Base-by-base conservation (phyloP, 352 stramenopile species). In the Phytophthora vignae region DNA sequence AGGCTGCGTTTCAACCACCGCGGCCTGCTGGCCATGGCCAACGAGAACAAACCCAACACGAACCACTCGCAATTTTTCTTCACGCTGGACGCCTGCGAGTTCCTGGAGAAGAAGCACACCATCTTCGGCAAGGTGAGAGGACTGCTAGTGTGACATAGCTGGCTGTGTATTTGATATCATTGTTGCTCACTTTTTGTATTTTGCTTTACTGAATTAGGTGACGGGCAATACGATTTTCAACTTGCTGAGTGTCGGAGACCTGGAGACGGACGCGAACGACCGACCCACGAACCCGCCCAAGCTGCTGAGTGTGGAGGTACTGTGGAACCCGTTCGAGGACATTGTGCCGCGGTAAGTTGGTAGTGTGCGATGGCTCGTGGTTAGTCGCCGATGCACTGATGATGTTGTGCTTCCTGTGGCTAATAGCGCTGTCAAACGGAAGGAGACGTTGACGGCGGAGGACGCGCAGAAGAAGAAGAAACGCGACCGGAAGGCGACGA, bases 181-280 rank as follows among this genome's bases (percentile, higher is more conserved):
- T 25, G 22, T 25, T 2, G 15, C 11, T 69, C 19, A 22, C 27
- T 22, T 40, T 59, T 17, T 40, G 49, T 59, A 25, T 25, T 25
- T 25, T 25, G 22, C 40, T 97, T 96, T 60, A n/a, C 56, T 38
- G 9, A 27, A 50, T 31, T 94, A 97, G 69, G 87, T 99, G 66
- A 94, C 86, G 4, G 98, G 97, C 22, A 97, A 98, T 76, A 99
- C 98, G 21, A 97, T 99, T 55, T 99, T 99, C 82, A 99, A 99
- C 80, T 78, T 99, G 22, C 69, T 99, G 22, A 94, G 97, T 38
- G 90, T 98, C 7, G 83, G 88, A 3, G 90, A 97, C 14, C 54
- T 96, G 17, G 92, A 97, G 56, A 96, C 91, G n/a, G 90, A 97
- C 67, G 82, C 57, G 5, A 74, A 94, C 56, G 92, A 98, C 81